Evolutionary conservation across 148 eudicot genomes (phyloP), one percentile per base, ranked within the genome.

Genomic region (Amaranthus cruentus): DNA sequence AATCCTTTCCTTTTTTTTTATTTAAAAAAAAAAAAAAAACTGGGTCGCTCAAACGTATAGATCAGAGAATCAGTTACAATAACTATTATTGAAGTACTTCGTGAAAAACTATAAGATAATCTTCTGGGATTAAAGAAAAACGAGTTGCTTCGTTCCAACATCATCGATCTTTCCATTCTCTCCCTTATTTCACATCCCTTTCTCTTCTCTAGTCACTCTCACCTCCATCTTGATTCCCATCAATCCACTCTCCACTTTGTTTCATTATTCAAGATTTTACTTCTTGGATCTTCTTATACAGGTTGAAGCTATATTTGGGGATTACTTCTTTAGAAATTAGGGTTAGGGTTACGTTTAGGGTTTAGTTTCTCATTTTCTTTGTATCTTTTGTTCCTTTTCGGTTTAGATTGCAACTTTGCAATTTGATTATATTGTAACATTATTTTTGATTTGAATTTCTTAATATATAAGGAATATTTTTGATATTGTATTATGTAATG

Each of bases 401-500:
- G 28, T 15, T 18, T 66, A 5, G 44, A 59, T 48, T 69, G 57
- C 14, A 42, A 47, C 60, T 78, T 46, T 69, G 50, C 14, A 42
- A 47, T 68, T 78, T 46, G 3, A 67, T 47, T 13, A 5, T n/a
- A 58, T 72, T 73, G 81, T 78, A 68, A 60, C 70, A 3, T 46
- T 42, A 6, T 12, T 54, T 61, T 73, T 46, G 2, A 13, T 6
- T 5, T 46, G 0, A 13, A 3, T 5, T 52, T 9, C 18, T 6
- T 1, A 10, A 2, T 69, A 69, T 69, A 4, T 46, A 55, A 69
- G 49, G 74, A 69, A 28, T 28, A 28, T 28, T 28, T 74, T 69
- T 66, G 73, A 42, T 74, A 46, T 64, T 73, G 77, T 79, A 69
- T 13, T 47, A 54, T 68, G 81, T 75, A 76, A 72, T 71, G 21